Evolutionary conservation across 805 yeast species (phyloP), one percentile per base, ranked within the genome.

Genomic region (Clavispora phyllophila): DNA sequence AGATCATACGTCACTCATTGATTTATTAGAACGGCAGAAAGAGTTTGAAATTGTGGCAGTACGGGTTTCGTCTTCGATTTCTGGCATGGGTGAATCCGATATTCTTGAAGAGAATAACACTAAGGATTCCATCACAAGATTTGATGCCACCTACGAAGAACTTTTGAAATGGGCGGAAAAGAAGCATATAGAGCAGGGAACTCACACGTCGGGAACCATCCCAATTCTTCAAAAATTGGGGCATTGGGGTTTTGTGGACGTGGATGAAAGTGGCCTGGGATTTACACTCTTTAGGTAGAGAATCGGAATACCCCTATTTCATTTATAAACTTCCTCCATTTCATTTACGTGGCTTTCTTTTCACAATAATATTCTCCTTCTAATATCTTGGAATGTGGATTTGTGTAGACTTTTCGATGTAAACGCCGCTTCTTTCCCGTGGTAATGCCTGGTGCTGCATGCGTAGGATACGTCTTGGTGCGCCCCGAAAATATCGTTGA

Each of bases 11-110:
- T 46, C 39, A 13, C 45, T 68, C 1, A 41, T 66, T 9, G 46
- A 54, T 3, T 17, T 51, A 12, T 32, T 66, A 10, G 60, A 55
- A n/a, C 26, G 37, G 4, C 47, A 41, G 5, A 40, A 57, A 7
- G 57, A 51, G 7, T 58, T 64, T 36, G 61, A 63, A 26, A 42
- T 65, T 14, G 46, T 60, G 18, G 69, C 62, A 0, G 65, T 55
- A 10, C 40, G 65, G 9, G 19, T 62, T 9, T 50, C 60, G 3
- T 19, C 27, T 7, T 29, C 20, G 9, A 29, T 29, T 12, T 29
- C 33, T n/a, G 33, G 20, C 5, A 29, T 29, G 19, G 20, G 33
- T 5, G 33, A 29, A 29, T 29, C 33, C 2, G 33, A 15, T 8
- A 29, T 29, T 9, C 33, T 8, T 8, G 33, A 29, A 9, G 20